A percentile compares a stretch with the other conserved stretches of the same genome.
Conservation (phyloP, 345 rosid genomes). For the Orychophragmus violaceus region DNA sequence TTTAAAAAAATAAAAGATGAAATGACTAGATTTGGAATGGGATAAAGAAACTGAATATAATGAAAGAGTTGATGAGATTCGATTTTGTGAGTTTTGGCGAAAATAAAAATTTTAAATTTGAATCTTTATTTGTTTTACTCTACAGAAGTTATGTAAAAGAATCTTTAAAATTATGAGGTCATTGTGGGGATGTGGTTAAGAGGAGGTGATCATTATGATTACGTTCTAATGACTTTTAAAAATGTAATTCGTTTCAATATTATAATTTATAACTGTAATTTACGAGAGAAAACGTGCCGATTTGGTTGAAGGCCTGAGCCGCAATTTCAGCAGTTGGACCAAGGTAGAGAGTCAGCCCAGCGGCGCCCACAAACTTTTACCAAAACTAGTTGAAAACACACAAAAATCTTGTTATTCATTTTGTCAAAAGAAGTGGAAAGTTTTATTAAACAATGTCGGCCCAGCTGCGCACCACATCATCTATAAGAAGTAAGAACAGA, state of each 20-base stretch:
- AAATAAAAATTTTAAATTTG: no score
- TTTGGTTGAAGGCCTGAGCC: not conserved
- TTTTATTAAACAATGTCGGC: no score
- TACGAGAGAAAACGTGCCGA: slow-evolving; percentile 2
- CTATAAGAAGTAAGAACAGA: not conserved
- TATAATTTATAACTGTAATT: not conserved
- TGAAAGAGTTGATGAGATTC: no score
- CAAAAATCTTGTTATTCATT: not conserved
- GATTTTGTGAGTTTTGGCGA: no score
- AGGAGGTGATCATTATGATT: not conserved
- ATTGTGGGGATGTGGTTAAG: not conserved
- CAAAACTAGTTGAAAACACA: not conserved
- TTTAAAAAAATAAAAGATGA: no score
- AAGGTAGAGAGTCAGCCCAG: slow-evolving; percentile 3
- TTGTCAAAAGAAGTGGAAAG: not conserved
- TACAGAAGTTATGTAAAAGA: no score
- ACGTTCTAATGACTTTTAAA: not conserved
- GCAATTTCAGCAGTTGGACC: not conserved
- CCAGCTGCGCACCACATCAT: not conserved
- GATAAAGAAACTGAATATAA: no score
- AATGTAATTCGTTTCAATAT: not conserved
- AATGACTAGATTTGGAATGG: no score
- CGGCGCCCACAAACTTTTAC: slow-evolving; percentile 18
- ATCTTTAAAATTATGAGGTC: no score
- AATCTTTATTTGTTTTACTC: no score